Base-by-base conservation (phyloP, 495 filamentous ascomycete species). In the Talaromyces thailandensis region DNA sequence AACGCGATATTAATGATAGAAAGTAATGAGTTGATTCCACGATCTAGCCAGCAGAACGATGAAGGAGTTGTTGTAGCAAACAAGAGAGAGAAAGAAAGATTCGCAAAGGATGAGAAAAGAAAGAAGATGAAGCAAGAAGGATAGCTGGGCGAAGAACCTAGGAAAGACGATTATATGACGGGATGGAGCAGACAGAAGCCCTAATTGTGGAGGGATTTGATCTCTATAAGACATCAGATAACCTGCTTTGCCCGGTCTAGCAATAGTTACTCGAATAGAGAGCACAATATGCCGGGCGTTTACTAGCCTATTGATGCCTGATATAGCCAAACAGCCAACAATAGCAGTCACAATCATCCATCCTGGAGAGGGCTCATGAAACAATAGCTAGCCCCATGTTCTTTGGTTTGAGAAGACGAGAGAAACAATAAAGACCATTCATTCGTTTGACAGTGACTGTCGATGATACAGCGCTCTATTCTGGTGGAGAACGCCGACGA, bases 11-110 rank as follows among this genome's bases (percentile, higher is more conserved):
- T 11, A 53, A 53, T 24, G 45, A 56, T 45, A 28, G 26, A 21
- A 21, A 21, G 58, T 43, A 43, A 43, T 29, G 48, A 62, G 60
- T 45, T 60, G 37, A 35, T 21, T 60, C 60, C 35, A 63, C 58
- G 18, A 72, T 64, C 71, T 69, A 72, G 59, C 76, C 75, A 75
- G 73, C 70, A 75, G 71, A 65, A 67, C 61, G 67, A 65, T 60
- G 64, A 64, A 64, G 61, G 55, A 69, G 57, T 61, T 62, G 35
- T 51, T 63, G 35, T 51, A 60, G 21, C 50, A 61, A 51, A 58
- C 25, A 60, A 48, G 14, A 56, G 31, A 50, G 51, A 60, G 51
- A 56, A 48, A 56, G 32, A 55, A 60, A 63, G 29, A 32, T 14
- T 55, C 14, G 37, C n/a, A 56, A 55, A 55, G 26, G 32, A 61